Conservation (phyloP, 495 filamentous ascomycete genomes). For the Chaetomidium leptoderma region DNA sequence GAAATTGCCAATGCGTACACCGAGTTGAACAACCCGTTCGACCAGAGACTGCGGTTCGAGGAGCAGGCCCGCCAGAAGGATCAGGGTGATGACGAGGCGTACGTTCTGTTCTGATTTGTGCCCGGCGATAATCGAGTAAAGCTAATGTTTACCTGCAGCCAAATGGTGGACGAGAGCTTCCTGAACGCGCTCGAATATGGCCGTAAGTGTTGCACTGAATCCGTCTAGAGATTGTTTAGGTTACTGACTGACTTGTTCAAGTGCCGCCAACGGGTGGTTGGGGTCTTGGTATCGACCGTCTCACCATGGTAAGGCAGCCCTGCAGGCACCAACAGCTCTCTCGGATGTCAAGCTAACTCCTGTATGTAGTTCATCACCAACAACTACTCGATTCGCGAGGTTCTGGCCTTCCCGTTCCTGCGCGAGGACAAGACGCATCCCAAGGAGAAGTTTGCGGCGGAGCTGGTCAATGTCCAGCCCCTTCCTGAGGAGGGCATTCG, state of each 20-base stretch:
- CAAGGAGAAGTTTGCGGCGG: slow-evolving; percentile 57
- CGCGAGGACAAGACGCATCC: slow-evolving; percentile 39
- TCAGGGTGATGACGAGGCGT: slow-evolving; percentile 91
- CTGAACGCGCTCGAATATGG: slow-evolving; percentile 68
- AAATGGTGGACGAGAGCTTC: slow-evolving; percentile 93
- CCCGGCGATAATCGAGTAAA: neutral
- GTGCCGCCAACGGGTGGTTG: slow-evolving; percentile 92
- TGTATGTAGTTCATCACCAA: slow-evolving; percentile 69
- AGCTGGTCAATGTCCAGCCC: slow-evolving; percentile 61
- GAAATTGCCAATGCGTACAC: slow-evolving; percentile 96
- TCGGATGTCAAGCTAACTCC: neutral
- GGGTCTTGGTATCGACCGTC: slow-evolving; percentile 94
- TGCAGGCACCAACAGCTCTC: neutral
- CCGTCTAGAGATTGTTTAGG: slow-evolving; percentile 26
- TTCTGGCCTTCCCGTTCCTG: slow-evolving; percentile 78
- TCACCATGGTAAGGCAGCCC: slow-evolving; percentile 62
- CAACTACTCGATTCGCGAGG: slow-evolving; percentile 92
- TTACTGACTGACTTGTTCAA: slow-evolving; percentile 49
- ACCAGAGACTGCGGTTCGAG: slow-evolving; percentile 89
- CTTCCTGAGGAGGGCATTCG: slow-evolving; percentile 64
- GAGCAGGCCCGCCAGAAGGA: slow-evolving; percentile 95
- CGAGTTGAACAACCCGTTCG: slow-evolving; percentile 95
- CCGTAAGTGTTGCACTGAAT: slow-evolving; percentile 13
- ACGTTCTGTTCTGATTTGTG: slow-evolving; percentile 5
- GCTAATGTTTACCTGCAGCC: slow-evolving; percentile 33